Conservation (phyloP, 164 flowering plant species). For the Magnolia kwangsiensis region DNA sequence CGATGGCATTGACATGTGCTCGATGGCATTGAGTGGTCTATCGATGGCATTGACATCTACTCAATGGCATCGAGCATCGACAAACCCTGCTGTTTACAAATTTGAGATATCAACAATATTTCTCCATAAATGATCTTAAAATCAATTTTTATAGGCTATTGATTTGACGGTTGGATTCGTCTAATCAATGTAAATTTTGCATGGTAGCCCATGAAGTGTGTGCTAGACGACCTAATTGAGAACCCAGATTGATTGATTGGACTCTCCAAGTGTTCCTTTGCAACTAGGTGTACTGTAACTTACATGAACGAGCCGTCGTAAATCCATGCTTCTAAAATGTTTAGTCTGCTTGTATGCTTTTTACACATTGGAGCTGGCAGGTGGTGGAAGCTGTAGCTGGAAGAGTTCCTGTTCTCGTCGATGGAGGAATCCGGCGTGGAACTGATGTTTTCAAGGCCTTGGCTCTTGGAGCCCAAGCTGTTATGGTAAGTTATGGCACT, state of each 20-base stretch:
- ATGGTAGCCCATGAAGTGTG: neutral
- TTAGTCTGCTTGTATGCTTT: too few species aligned
- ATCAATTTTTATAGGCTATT: neutral
- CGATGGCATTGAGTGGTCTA: too few species aligned
- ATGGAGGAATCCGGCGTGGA: slow-evolving; percentile 82
- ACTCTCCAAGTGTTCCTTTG: neutral
- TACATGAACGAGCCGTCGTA: too few species aligned
- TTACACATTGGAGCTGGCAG: slow-evolving; percentile 16
- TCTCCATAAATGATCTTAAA: too few species aligned
- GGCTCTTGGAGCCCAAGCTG: slow-evolving; percentile 90
- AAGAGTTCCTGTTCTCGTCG: slow-evolving; percentile 64
- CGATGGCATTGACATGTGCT: too few species aligned
- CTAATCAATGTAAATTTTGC: neutral
- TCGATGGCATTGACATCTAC: too few species aligned
- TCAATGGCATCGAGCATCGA: too few species aligned
- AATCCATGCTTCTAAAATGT: too few species aligned
- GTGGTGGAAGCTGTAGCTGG: slow-evolving; percentile 70
- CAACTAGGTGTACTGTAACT: too few species aligned
- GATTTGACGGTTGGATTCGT: neutral
- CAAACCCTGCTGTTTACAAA: too few species aligned
- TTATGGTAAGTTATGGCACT: slow-evolving; percentile 40
- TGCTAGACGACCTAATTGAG: neutral
- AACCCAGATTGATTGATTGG: neutral
- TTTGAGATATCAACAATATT: too few species aligned
- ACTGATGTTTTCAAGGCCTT: slow-evolving; percentile 86